A percentile compares a stretch with the other conserved stretches of the same genome.
Evolutionary conservation across 73 alveolate genomes (phyloP).

Genomic region (Blepharisma japonicum): DNA sequence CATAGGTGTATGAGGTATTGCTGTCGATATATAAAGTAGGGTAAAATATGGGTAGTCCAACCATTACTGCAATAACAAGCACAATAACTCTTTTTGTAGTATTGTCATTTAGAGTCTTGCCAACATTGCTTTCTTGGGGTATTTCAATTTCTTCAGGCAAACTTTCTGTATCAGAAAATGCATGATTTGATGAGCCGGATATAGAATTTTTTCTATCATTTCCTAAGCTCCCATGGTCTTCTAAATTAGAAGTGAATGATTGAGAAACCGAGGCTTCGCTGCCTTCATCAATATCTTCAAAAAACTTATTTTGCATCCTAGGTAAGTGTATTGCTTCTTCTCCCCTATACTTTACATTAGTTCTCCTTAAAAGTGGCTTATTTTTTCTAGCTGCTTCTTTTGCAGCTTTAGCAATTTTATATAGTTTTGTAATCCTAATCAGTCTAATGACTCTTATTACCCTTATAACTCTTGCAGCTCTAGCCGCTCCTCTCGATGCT

Average conservation of each 20-base stretch:
- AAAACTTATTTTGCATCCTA: too few relatives aligned
- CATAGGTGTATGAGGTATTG: conserved; percentile 30
- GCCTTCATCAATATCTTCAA: too few relatives aligned
- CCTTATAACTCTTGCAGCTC: conserved; percentile 65
- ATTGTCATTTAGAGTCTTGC: conserved; percentile 67
- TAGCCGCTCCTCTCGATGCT: conserved; percentile 79
- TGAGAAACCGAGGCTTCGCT: too few relatives aligned
- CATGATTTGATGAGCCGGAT: too few relatives aligned
- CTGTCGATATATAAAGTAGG: conserved; percentile 39
- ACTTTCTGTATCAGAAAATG: too few relatives aligned
- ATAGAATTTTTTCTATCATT: too few relatives aligned
- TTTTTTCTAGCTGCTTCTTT: conserved; percentile 48
- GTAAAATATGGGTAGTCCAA: conserved; percentile 51
- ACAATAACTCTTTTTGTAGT: conserved; percentile 78
- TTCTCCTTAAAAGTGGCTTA: conserved; percentile 8
- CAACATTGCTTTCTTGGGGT: conserved; percentile 73
- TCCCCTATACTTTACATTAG: too few relatives aligned
- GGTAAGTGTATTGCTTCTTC: too few relatives aligned
- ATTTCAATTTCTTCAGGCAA: too few relatives aligned
- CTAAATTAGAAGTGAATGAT: too few relatives aligned
- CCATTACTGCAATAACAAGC: conserved; percentile 64
- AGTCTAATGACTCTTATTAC: conserved; percentile 62
- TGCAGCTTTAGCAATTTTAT: conserved; percentile 45
- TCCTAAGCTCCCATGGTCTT: too few relatives aligned
- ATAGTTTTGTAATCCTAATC: conserved; percentile 43